Evolutionary conservation across 2,329 filamentous ascomycete species (phyloP).

Genomic region (Aspergillus tanneri): DNA sequence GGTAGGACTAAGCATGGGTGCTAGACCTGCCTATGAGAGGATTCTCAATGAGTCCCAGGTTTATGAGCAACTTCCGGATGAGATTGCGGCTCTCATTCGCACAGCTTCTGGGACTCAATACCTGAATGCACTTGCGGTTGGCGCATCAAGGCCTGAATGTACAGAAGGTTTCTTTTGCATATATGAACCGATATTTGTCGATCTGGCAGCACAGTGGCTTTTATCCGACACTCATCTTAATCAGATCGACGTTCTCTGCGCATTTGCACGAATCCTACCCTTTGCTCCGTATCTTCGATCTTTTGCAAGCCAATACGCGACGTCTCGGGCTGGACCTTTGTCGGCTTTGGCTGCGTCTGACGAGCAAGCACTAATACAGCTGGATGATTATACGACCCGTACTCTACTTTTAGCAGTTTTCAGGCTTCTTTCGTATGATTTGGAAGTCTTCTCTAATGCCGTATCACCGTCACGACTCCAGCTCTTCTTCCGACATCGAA

Average conservation of each 20-base stretch:
- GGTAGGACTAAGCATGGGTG: constrained; percentile 40
- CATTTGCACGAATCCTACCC: constrained; percentile 76
- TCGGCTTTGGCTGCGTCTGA: constrained; percentile 33
- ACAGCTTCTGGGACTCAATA: constrained; percentile 63
- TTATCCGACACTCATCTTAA: constrained; percentile 34
- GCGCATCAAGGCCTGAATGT: constrained; percentile 66
- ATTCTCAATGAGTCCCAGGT: constrained; percentile 54
- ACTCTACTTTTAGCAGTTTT: constrained; percentile 67
- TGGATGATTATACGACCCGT: constrained; percentile 43
- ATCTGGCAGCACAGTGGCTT: constrained; percentile 80
- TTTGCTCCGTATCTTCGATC: constrained; percentile 77
- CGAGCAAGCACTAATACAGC: constrained; percentile 29
- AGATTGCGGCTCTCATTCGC: constrained; percentile 67
- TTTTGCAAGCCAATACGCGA: constrained; percentile 60
- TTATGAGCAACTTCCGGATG: constrained; percentile 63
- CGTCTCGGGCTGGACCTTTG: constrained; percentile 34
- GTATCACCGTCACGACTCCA: constrained; percentile 68
- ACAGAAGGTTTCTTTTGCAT: constrained; percentile 73
- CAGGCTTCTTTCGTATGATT: constrained; percentile 76
- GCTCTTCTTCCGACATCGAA: constrained; percentile 61
- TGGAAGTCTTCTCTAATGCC: constrained; percentile 62
- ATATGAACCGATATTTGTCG: constrained; percentile 74
- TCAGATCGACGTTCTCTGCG: constrained; percentile 56
- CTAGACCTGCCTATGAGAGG: constrained; percentile 46
- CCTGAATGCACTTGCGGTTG: constrained; percentile 68